Evolutionary conservation across 768 basidiomycete species (phyloP), one percentile per base, ranked within the genome.

Genomic region (Auriscalpium vulgare): DNA sequence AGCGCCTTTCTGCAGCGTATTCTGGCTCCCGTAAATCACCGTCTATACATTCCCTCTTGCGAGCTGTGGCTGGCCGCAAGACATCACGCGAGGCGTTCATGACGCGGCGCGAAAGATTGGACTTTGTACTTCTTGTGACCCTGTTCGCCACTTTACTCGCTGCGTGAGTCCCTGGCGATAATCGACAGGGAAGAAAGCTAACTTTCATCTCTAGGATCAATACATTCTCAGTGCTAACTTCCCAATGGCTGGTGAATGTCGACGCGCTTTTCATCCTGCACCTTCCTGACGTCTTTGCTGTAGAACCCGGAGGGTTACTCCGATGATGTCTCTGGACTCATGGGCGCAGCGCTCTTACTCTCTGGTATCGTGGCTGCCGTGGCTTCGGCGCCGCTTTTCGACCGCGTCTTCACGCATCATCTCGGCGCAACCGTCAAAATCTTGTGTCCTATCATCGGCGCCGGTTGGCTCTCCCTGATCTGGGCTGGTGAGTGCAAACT

Each of bases 231-330:
- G 72, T 90, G 23, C 72, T 92, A 29, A 82, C 84, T 1, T 78
- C 74, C 19, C 80, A 93, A 64, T 79, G 85, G 61, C 70, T 92
- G 56, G 88, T 89, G 59, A 29, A 16, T 21, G 56, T 17, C 53
- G 44, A 9, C n/a, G 1, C 19, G 36, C 5, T 34, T 17, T 35
- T 6, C 52, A 4, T 11, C 23, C 17, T 13, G 29, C 29, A 29
- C 29, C 29, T 29, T 29, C 29, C 29, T 56, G 10, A 51, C n/a
- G 38, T 47, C 21, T 23, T 35, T 35, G 47, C 45, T 35, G 2
- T 65, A 89, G 89, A 68, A 79, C 69, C 91, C 91, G 16, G 74
- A 75, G 35, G 89, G 90, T 4, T 93, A 93, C 68, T 79, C 82
- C 0, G 71, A 78, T 29, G 76, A 81, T 56, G 75, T 70, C n/a